Evolutionary conservation across 495 filamentous ascomycete species (phyloP).

Genomic region (Acidomyces sp.): DNA sequence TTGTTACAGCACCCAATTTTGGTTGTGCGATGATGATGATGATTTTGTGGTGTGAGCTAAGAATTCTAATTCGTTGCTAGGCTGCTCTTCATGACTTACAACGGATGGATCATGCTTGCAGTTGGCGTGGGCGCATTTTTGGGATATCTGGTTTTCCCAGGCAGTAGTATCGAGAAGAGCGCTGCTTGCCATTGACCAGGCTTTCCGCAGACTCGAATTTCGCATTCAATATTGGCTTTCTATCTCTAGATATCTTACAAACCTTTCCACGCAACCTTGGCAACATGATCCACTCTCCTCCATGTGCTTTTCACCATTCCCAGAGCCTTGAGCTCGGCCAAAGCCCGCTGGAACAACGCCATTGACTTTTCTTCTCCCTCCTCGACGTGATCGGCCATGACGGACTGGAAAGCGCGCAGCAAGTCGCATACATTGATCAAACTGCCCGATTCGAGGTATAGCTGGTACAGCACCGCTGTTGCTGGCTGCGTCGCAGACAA

Average conservation of each 20-base stretch:
- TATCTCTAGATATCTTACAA: constrained; percentile 29
- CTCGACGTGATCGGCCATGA: constrained; percentile 52
- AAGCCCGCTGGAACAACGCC: constrained; percentile 61
- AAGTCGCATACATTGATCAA: constrained; percentile 82
- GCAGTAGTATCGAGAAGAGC: constrained; percentile 55
- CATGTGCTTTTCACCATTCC: constrained; percentile 79
- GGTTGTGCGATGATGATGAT: background rate
- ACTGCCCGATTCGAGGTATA: constrained; percentile 80
- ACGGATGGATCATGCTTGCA: constrained; percentile 90
- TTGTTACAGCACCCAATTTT: background rate
- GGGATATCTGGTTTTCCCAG: constrained; percentile 67
- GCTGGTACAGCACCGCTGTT: constrained; percentile 72
- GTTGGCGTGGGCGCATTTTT: constrained; percentile 80
- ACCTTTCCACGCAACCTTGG: constrained; percentile 64
- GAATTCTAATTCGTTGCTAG: too few relatives aligned
- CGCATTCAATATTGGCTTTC: background rate
- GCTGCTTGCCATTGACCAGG: constrained; percentile 83
- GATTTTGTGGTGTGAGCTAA: too few relatives aligned
- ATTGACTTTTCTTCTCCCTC: constrained; percentile 36
- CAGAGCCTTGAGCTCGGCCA: constrained; percentile 73
- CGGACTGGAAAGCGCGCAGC: constrained; percentile 72
- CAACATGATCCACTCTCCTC: constrained; percentile 83
- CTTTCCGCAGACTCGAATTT: background rate
- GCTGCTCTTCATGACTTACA: constrained; percentile 99
- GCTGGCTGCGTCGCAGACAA: constrained; percentile 56